phyloP scores from a whole-genome alignment of 2,329 filamentous ascomycete genomes.

The Hypocrella siamensis region DNA sequence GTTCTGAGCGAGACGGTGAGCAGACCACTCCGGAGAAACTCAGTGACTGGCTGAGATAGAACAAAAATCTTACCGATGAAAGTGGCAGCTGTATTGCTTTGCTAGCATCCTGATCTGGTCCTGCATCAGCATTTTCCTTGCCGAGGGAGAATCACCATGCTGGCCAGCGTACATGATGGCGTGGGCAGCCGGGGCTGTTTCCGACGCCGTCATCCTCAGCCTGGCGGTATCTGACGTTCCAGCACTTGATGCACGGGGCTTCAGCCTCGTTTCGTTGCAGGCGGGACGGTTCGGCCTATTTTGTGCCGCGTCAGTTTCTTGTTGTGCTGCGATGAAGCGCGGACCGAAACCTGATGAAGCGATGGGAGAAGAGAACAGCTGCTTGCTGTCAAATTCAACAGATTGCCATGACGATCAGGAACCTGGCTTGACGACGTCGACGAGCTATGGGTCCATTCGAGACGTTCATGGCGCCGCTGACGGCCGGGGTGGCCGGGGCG shows the following conservation, averaged over 20 bases:
- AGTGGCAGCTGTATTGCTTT: slow-evolving; percentile 1
- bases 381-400: no score
- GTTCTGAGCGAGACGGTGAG: slow-evolving; percentile 2
- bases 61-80: neutral
- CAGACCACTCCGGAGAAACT: neutral
- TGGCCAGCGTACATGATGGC: slow-evolving; percentile 5
- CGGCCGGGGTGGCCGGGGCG: slow-evolving; percentile 6
- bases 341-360: no score
- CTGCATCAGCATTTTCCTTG: slow-evolving; percentile 3
- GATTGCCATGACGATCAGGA: no score
- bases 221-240: neutral
- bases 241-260: slow-evolving; percentile 1
- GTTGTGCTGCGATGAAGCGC: no score
- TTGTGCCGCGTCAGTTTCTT: no score
- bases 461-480: no score
- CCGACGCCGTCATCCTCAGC: slow-evolving; percentile 1
- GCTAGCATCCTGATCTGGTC: slow-evolving; percentile 4
- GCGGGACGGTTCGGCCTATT: no score
- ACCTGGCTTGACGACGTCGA: no score
- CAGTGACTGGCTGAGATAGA: no score
- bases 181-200: slow-evolving; percentile 3
- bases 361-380: no score
- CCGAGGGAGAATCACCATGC: slow-evolving; percentile 3
- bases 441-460: no score
- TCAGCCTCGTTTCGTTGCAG: no score